Conservation (phyloP, 257 asterid genomes). For the Sherardia arvensis region DNA sequence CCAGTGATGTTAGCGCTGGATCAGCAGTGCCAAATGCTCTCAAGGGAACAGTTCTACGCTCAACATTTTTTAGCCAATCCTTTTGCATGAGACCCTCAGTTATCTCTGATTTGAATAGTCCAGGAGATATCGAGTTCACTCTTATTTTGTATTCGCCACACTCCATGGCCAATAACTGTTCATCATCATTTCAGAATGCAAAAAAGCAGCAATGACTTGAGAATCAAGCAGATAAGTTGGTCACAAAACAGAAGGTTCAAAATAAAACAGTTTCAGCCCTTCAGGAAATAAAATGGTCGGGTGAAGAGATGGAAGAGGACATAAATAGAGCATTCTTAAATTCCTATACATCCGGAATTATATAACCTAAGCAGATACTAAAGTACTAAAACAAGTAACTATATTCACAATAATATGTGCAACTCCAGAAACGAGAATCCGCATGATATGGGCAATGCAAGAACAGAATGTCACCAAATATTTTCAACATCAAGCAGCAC, state of each 20-base stretch:
- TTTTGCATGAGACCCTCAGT: conserved; percentile 47
- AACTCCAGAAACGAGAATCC: neutral
- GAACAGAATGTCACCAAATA: neutral
- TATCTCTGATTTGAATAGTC: conserved; percentile 64
- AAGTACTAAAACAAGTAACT: neutral
- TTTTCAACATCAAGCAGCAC: neutral
- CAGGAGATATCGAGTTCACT: conserved; percentile 69
- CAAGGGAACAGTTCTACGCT: conserved; percentile 39
- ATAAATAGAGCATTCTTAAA: neutral
- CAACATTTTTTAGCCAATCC: conserved; percentile 47
- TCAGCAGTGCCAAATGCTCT: conserved; percentile 39
- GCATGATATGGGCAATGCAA: neutral
- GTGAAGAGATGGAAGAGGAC: neutral
- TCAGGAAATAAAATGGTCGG: neutral
- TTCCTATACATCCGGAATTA: neutral
- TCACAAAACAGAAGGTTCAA: neutral
- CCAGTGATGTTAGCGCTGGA: conserved; percentile 60
- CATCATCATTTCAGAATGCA: conserved; percentile 1
- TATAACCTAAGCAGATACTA: neutral
- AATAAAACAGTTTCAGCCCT: neutral
- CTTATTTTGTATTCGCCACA: conserved; percentile 49
- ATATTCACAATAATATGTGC: neutral
- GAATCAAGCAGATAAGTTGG: neutral
- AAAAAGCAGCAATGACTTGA: neutral
- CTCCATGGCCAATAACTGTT: conserved; percentile 73